These are phyloP conservation scores for Yamadazyma akitaensis DNA, from an alignment of 805 yeast species.

Conservation along the genomic window DNA sequence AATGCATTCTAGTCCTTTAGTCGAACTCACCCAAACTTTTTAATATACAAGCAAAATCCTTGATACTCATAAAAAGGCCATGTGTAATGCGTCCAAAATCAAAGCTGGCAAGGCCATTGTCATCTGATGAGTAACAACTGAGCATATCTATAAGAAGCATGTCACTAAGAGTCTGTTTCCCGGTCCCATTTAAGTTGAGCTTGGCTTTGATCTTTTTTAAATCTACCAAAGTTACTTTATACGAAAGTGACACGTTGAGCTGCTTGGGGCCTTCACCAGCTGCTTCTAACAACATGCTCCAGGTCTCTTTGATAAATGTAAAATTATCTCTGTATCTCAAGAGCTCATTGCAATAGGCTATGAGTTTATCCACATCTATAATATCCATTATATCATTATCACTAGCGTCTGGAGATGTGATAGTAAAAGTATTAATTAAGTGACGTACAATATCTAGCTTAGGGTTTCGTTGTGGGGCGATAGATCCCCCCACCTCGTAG, in stretches of 20 bases:
- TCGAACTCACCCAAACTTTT: conserved; percentile 40
- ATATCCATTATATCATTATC: conserved; percentile 31
- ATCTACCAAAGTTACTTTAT: conserved; percentile 26
- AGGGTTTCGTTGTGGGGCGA: conserved; percentile 6
- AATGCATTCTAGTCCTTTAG: conserved; percentile 4
- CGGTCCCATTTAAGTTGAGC: conserved; percentile 27
- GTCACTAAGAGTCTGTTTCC: conserved; percentile 22
- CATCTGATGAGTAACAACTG: conserved; percentile 29
- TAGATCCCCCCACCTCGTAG: conserved; percentile 20
- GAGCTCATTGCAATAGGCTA: conserved; percentile 24
- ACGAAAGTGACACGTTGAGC: conserved; percentile 4
- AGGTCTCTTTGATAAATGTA: conserved; percentile 24
- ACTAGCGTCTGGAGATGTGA: conserved; percentile 17
- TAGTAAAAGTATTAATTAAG: conserved; percentile 18
- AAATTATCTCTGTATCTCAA: conserved; percentile 32
- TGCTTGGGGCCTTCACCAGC: not conserved
- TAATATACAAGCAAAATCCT: conserved; percentile 41
- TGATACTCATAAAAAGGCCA: conserved; percentile 30
- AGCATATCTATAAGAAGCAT: conserved; percentile 40
- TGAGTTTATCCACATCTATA: conserved; percentile 39
- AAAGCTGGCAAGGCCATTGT: conserved; percentile 29
- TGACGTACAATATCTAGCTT: conserved; percentile 12
- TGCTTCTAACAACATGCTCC: conserved; percentile 33
- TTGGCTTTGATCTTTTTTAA: conserved; percentile 26
- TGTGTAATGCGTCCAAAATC: conserved; percentile 21